Evolutionary conservation across 106 monocot species (phyloP).

Genomic region (Dendrobium catenatum): DNA sequence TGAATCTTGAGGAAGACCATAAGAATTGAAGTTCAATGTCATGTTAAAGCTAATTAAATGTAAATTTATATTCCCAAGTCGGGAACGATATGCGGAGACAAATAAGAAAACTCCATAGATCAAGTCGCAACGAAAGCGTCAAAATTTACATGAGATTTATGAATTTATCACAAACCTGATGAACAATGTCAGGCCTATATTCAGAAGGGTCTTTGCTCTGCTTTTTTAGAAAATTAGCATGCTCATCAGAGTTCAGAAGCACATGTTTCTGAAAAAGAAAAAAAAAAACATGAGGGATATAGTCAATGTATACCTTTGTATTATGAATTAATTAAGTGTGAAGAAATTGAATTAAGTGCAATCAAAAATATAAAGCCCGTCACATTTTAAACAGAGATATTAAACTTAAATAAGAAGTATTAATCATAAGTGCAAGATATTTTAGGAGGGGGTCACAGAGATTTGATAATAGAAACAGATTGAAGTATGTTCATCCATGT

Average conservation of each 20-base stretch:
- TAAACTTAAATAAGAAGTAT: background rate
- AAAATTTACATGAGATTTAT: background rate
- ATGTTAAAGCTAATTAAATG: background rate
- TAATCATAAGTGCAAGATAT: background rate
- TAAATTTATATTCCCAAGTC: background rate
- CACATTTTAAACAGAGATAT: background rate
- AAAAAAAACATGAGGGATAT: background rate
- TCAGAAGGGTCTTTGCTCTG: constrained; percentile 62
- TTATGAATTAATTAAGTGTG: background rate
- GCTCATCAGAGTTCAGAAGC: constrained; percentile 71
- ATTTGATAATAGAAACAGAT: background rate
- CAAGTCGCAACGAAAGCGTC: background rate
- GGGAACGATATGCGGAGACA: background rate
- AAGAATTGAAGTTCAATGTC: background rate
- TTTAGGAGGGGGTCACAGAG: background rate
- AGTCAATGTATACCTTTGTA: background rate
- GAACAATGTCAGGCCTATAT: constrained; percentile 74
- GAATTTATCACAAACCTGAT: constrained; percentile 31
- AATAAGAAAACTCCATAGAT: background rate
- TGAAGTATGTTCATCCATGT: background rate
- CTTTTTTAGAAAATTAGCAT: constrained; percentile 63
- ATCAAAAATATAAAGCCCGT: background rate
- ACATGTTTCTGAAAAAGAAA: constrained; percentile 38
- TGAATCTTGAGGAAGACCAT: background rate
- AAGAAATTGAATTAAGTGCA: background rate